phyloP scores from a whole-genome alignment of 1,139 yeast species.

The Nematodospora anomalae region DNA sequence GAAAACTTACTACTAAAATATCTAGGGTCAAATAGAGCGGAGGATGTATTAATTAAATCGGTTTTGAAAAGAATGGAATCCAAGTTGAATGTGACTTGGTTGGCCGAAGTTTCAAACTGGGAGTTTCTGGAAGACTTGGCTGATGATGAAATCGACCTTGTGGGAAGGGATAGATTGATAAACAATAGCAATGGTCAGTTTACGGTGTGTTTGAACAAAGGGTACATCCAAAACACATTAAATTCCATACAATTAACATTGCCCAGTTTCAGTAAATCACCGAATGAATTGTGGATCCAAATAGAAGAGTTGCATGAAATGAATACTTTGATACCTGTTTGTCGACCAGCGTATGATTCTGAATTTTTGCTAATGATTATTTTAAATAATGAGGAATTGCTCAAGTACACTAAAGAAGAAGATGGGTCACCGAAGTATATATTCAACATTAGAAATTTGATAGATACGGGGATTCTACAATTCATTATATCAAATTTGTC shows the following conservation, averaged over 20 bases:
- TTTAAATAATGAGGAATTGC: slow-evolving; percentile 62
- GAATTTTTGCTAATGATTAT: slow-evolving; percentile 59
- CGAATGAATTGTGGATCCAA: slow-evolving; percentile 19
- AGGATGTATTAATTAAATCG: slow-evolving; percentile 61
- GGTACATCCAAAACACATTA: slow-evolving; percentile 50
- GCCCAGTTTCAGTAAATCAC: slow-evolving; percentile 5
- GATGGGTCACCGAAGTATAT: slow-evolving; percentile 22
- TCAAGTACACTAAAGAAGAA: slow-evolving; percentile 28
- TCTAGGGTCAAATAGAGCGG: slow-evolving; percentile 59
- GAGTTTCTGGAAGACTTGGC: slow-evolving; percentile 51
- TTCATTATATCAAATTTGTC: slow-evolving; percentile 52
- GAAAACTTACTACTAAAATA: slow-evolving; percentile 30
- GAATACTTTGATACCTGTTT: slow-evolving; percentile 15
- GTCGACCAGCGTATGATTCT: slow-evolving; percentile 48
- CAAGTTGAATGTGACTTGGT: slow-evolving; percentile 53
- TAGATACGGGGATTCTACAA: slow-evolving; percentile 61
- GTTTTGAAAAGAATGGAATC: slow-evolving; percentile 60
- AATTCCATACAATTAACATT: slow-evolving; percentile 10
- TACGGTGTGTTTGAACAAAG: slow-evolving; percentile 56
- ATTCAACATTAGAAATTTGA: slow-evolving; percentile 56
- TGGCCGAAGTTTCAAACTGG: slow-evolving; percentile 61
- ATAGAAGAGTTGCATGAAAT: slow-evolving; percentile 25
- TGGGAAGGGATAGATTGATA: slow-evolving; percentile 48
- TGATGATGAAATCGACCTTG: slow-evolving; percentile 41
- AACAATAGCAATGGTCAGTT: slow-evolving; percentile 37